These are phyloP conservation scores for Aureobasidium lini DNA, from an alignment of 2,329 filamentous ascomycete species.

Conservation along the genomic window DNA sequence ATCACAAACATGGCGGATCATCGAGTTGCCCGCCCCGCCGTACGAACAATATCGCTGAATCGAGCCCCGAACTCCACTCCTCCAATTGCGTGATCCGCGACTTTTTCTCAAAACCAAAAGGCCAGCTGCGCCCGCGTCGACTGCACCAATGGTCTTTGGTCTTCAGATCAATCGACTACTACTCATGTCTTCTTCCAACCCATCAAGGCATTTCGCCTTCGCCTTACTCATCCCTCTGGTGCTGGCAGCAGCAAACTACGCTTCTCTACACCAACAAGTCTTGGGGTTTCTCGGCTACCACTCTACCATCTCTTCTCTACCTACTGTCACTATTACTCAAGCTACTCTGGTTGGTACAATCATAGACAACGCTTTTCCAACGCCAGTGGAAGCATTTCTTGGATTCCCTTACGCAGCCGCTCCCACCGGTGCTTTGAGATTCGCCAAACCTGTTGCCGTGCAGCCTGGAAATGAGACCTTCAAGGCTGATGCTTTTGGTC, in stretches of 20 bases:
- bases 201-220: not conserved
- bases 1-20: not conserved
- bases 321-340: constrained; percentile 17
- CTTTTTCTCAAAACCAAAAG: not conserved
- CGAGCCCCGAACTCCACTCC: not conserved
- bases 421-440: constrained; percentile 19
- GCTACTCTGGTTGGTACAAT: constrained; percentile 20
- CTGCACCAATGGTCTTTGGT: not conserved
- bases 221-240: not conserved
- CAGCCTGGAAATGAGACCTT: constrained; percentile 29
- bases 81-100: constrained; percentile 1
- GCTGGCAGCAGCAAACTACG: not conserved
- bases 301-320: not conserved
- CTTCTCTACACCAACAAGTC: constrained; percentile 3
- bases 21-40: not conserved
- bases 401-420: constrained; percentile 21
- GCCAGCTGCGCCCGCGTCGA: not conserved
- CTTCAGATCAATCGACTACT: not conserved
- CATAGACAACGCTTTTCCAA: constrained; percentile 19
- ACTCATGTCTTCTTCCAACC: not conserved
- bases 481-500: constrained; percentile 24
- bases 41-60: not conserved
- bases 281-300: not conserved
- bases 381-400: constrained; percentile 21
- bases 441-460: constrained; percentile 33